A percentile compares a stretch with the other conserved stretches of the same genome.
Evolutionary conservation across 2,329 filamentous ascomycete species (phyloP).

Genomic region (Colletotrichum sp.): DNA sequence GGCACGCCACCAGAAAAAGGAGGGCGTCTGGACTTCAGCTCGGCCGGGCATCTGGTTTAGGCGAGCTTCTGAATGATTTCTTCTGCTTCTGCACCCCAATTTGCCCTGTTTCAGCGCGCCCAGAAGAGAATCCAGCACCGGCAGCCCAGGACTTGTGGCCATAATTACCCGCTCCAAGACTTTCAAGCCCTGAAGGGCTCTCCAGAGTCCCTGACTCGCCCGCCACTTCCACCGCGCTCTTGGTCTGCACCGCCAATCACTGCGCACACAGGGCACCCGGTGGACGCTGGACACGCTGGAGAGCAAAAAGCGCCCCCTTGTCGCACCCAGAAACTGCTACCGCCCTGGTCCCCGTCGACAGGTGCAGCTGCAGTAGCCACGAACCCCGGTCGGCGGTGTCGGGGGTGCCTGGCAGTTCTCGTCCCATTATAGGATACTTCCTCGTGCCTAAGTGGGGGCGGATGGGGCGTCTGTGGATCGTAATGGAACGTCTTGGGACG

Average conservation of each 20-base stretch:
- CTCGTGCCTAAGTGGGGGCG: constrained; percentile 3
- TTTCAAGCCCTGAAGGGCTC: not conserved
- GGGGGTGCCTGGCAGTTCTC: not conserved
- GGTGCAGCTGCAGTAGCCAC: not conserved
- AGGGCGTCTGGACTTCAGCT: not conserved
- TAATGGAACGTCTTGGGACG: not conserved
- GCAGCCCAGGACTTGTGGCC: not conserved
- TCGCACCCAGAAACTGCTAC: not conserved
- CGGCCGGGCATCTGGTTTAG: not conserved
- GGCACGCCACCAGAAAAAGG: not conserved
- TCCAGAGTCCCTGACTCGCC: constrained; percentile 3
- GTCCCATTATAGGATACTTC: constrained; percentile 3
- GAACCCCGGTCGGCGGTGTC: not conserved
- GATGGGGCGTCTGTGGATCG: not conserved
- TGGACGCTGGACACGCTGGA: not conserved
- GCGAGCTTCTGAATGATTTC: not conserved
- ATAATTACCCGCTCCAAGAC: not conserved
- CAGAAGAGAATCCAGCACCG: constrained; percentile 1
- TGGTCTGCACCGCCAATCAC: not conserved
- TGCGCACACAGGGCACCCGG: not conserved
- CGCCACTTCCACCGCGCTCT: not conserved
- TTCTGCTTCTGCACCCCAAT: not conserved
- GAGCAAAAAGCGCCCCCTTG: not conserved
- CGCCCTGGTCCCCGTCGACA: not conserved
- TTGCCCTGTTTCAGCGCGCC: constrained; percentile 4